These are phyloP conservation scores for Artemisia tridentata DNA, from an alignment of 129 eudicot genomes.

Conservation along the genomic window DNA sequence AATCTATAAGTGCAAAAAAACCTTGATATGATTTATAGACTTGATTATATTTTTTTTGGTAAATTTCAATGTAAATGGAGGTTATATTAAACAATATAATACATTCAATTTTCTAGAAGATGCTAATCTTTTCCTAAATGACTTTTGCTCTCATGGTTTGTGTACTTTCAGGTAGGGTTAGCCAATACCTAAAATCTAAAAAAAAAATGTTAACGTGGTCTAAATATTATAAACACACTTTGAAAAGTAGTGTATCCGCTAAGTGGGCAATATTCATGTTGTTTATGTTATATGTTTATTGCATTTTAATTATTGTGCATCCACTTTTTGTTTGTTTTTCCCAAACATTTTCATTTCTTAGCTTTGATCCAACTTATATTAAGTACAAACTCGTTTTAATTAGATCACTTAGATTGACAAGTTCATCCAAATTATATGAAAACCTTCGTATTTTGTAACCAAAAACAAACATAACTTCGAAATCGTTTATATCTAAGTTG, in stretches of 20 bases:
- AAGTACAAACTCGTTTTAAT: no score
- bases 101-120: no score
- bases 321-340: conserved; percentile 19
- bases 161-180: conserved; percentile 14
- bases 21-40: not conserved
- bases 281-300: not conserved
- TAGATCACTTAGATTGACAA: not conserved
- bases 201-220: conserved; percentile 18
- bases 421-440: not conserved
- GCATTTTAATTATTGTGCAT: conserved; percentile 4
- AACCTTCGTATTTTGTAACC: not conserved
- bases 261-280: conserved; percentile 3
- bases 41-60: not conserved
- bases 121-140: not conserved
- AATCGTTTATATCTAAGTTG: not conserved
- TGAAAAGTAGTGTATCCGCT: conserved; percentile 16
- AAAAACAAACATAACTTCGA: no score
- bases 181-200: conserved; percentile 4
- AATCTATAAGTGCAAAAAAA: no score
- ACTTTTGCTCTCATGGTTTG: not conserved
- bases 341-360: not conserved
- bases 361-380: no score
- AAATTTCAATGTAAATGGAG: no score
- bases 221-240: conserved; percentile 15
- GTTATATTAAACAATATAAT: no score